Base-by-base conservation (phyloP, 441 rosid species). In the Metrosideros polymorpha region DNA sequence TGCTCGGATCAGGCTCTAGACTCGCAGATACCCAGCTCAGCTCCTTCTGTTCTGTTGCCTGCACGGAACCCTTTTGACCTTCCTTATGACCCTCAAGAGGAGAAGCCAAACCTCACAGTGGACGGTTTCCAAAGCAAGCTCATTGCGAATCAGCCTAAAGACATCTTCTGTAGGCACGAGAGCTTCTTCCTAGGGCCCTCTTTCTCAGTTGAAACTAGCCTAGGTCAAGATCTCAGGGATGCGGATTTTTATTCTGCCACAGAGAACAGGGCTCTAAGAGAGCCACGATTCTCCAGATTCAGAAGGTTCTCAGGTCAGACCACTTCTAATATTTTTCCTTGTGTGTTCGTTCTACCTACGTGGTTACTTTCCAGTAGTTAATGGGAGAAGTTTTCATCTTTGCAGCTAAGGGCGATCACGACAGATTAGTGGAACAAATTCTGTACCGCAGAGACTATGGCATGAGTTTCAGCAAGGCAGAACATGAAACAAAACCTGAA, bases 71-170 rank as follows among this genome's bases (percentile, higher is more conserved):
- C 99, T 5, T 96, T 98, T 66, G 99, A 98, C 87, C 92, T 96
- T 86, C 99, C 99, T 9, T 96, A 96, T 9, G 99, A 95, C 27
- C 96, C 97, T 29, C 87, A 49, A 0, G 99, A 97, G 91, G 99
- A 96, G 91, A 96, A 92, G 66, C 99, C 98, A 0, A 89, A 94
- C 86, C 92, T 96, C n/a, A 91, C 88, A 75, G 93, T 90, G 57
- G 98, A 94, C 56, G 91, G 94, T 86, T 95, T 96, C 85, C 95
- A 92, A 30, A 91, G 93, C 66, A 99, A 98, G 86, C 92, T 95
- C 91, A 83, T 90, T 83, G 86, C 87, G 42, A 75, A 85, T 42
- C 96, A 90, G 43, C 82, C 57, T 49, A 95, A 90, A 86, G 98
- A 96, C 15, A 86, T 90, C 83, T 91, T 93, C 47, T 90, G 95